Conservation (phyloP, 2,329 filamentous ascomycete species). For the Penicillium sp. region DNA sequence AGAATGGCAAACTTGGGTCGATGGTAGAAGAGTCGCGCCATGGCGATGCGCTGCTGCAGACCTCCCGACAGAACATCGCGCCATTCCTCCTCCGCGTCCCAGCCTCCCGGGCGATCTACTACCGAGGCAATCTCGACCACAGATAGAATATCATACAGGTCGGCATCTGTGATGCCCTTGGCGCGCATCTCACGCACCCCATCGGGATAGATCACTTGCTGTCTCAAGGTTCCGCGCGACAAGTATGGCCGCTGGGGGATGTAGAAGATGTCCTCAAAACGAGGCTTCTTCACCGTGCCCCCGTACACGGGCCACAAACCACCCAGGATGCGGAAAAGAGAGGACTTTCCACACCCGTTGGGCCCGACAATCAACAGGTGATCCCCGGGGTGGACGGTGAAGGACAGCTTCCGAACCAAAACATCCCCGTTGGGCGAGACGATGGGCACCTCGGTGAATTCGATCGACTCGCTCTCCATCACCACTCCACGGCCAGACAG, state of each 20-base stretch:
- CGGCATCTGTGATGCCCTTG: constrained; percentile 73
- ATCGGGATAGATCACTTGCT: constrained; percentile 96
- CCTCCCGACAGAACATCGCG: constrained; percentile 87
- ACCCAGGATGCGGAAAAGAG: constrained; percentile 90
- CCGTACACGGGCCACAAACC: constrained; percentile 98
- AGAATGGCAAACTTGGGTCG: constrained; percentile 87
- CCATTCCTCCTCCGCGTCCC: constrained; percentile 96
- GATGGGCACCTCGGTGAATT: constrained; percentile 85
- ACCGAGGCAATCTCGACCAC: constrained; percentile 79
- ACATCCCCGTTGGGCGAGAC: constrained; percentile 96
- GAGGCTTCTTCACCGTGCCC: constrained; percentile 84
- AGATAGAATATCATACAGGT: constrained; percentile 69
- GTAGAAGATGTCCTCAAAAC: constrained; percentile 93
- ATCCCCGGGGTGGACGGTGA: constrained; percentile 77
- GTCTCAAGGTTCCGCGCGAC: constrained; percentile 81
- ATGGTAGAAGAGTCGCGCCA: constrained; percentile 94
- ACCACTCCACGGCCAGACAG: constrained; percentile 76
- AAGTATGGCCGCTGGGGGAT: constrained; percentile 95
- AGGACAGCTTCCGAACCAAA: constrained; percentile 76
- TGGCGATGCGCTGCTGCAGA: constrained; percentile 90
- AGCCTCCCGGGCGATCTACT: constrained; percentile 71
- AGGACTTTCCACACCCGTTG: constrained; percentile 95
- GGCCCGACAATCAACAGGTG: constrained; percentile 93
- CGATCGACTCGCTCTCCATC: constrained; percentile 74
- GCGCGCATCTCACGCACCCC: constrained; percentile 78